These are phyloP conservation scores for Fusarium heterosporum DNA, from an alignment of 2,329 filamentous ascomycete genomes.

Conservation along the genomic window DNA sequence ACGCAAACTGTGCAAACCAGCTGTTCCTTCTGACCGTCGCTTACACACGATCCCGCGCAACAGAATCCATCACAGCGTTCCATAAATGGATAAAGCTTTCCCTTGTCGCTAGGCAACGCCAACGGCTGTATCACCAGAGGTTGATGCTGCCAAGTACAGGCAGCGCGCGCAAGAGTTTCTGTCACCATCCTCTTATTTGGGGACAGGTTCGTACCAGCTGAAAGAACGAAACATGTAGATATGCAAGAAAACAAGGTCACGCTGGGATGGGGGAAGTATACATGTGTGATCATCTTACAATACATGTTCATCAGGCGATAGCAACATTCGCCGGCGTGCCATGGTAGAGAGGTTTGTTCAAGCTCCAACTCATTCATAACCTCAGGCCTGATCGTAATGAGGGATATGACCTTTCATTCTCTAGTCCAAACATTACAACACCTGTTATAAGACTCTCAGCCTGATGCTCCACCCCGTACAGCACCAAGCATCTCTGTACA, in stretches of 20 bases:
- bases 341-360: too few species aligned
- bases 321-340: not conserved
- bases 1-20: not conserved
- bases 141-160: not conserved
- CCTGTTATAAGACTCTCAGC: not conserved
- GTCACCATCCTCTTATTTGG: not conserved
- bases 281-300: not conserved
- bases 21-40: not conserved
- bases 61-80: not conserved
- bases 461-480: too few species aligned
- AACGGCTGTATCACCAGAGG: constrained; percentile 11
- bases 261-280: not conserved
- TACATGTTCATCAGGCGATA: not conserved
- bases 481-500: not conserved
- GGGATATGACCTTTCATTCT: not conserved
- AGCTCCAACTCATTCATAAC: not conserved
- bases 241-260: not conserved
- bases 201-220: not conserved
- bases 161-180: not conserved
- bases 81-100: constrained; percentile 4
- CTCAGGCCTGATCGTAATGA: not conserved
- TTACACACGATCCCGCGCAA: constrained; percentile 11
- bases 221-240: not conserved
- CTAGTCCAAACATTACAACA: not conserved
- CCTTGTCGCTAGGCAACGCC: constrained; percentile 23